Conservation (phyloP, 352 stramenopile genomes). For the Pythium guiyangense region DNA sequence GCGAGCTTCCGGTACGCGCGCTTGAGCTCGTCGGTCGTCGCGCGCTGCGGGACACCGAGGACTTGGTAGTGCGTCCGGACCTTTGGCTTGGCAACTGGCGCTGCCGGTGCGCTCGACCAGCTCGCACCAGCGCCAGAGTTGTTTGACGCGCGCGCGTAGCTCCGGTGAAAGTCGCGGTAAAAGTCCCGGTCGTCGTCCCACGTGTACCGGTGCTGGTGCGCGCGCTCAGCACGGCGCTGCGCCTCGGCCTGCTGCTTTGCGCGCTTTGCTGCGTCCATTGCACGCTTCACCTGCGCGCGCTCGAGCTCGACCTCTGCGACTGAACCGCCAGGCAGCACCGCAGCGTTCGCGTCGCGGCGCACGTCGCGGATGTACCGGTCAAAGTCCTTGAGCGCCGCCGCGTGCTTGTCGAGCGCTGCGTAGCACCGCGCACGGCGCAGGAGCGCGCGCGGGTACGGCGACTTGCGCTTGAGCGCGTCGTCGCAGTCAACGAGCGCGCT, state of each 20-base stretch:
- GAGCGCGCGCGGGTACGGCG: constrained; percentile 48
- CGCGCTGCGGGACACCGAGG: constrained; percentile 49
- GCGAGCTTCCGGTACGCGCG: constrained; percentile 89
- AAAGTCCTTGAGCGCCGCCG: constrained; percentile 68
- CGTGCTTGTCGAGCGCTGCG: constrained; percentile 48
- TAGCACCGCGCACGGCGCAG: constrained; percentile 71
- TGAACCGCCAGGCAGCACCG: neutral
- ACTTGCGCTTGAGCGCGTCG: constrained; percentile 56
- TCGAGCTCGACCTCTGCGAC: constrained; percentile 40
- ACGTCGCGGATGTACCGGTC: constrained; percentile 61
- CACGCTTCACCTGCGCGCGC: constrained; percentile 36
- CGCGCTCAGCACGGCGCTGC: constrained; percentile 33
- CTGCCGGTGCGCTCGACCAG: neutral
- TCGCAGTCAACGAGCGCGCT: constrained; percentile 74
- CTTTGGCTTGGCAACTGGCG: constrained; percentile 12
- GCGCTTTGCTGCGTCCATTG: constrained; percentile 40
- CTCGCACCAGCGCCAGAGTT: neutral
- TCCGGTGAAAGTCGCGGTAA: constrained; percentile 41
- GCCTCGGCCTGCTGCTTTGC: constrained; percentile 34
- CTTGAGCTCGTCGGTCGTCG: constrained; percentile 74
- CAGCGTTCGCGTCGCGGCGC: constrained; percentile 12
- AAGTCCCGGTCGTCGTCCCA: constrained; percentile 53
- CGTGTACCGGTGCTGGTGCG: constrained; percentile 30
- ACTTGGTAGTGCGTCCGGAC: constrained; percentile 78
- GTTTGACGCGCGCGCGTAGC: constrained; percentile 9